phyloP scores from a whole-genome alignment of 495 filamentous ascomycete species.

The Penicillium chermesinum region DNA sequence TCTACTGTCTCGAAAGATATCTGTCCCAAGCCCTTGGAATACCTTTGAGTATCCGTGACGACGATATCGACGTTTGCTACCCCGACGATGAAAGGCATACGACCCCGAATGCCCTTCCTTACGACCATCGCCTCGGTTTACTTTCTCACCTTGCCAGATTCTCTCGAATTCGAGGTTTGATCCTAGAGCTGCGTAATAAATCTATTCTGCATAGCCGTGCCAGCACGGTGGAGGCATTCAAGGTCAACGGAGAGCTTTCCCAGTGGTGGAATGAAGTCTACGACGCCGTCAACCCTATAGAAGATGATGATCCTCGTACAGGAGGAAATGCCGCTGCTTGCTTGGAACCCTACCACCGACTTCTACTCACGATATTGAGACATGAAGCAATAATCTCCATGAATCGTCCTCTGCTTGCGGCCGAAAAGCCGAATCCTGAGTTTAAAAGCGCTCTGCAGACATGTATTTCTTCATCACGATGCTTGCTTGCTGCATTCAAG shows the following conservation, averaged over 20 bases:
- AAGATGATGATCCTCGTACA: conserved; percentile 8
- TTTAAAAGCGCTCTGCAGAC: conserved; percentile 41
- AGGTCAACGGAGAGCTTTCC: conserved; percentile 34
- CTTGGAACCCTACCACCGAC: conserved; percentile 29
- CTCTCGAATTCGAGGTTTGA: conserved; percentile 36
- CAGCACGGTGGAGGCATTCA: conserved; percentile 27
- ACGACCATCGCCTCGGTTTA: conserved; percentile 26
- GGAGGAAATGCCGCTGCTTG: background rate
- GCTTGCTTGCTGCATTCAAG: conserved; percentile 30
- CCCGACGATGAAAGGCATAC: conserved; percentile 34
- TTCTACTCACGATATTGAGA: conserved; percentile 32
- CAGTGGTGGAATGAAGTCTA: conserved; percentile 47
- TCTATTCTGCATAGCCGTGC: conserved; percentile 37
- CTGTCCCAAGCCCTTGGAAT: conserved; percentile 45
- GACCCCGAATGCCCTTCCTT: background rate
- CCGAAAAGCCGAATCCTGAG: conserved; percentile 29
- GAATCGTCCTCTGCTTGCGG: conserved; percentile 39
- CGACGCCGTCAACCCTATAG: conserved; percentile 34
- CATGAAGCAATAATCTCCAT: conserved; percentile 44
- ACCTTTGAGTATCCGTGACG: conserved; percentile 46
- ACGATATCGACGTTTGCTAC: conserved; percentile 51
- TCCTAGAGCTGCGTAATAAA: conserved; percentile 44
- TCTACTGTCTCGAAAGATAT: conserved; percentile 47
- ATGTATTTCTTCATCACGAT: conserved; percentile 41
- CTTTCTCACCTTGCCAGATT: conserved; percentile 39